Evolutionary conservation across 2,329 filamentous ascomycete species (phyloP), one percentile per base, ranked within the genome.

Genomic region (Herpomyces periplanetae): DNA sequence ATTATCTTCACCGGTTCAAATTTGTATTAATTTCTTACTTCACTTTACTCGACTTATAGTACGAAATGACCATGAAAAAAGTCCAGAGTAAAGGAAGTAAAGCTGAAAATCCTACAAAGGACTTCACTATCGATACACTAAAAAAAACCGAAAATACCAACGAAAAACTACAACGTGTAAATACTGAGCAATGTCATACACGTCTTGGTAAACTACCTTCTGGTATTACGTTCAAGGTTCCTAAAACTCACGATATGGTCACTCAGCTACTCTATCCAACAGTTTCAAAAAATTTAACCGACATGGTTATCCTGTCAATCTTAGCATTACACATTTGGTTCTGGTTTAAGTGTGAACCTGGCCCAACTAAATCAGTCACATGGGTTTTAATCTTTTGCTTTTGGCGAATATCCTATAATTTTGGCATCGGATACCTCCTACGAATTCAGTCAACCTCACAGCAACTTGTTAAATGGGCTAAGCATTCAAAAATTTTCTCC

Each of bases 191-290:
- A n/a, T n/a, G n/a, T n/a, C n/a, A n/a, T n/a, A n/a, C n/a, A n/a
- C n/a, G n/a, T n/a, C n/a, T n/a, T n/a, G n/a, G n/a, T n/a, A n/a
- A n/a, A n/a, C n/a, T n/a, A n/a, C n/a, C n/a, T n/a, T n/a, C n/a
- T n/a, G n/a, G n/a, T n/a, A n/a, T n/a, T n/a, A n/a, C n/a, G n/a
- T 96, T 96, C 36, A 63, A 69, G 23, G 80, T 96, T 21, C 80
- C 80, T 18, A 61, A 69, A 25, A 96, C 80, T 22, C 71, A 88
- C 47, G 80, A 96, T 42, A 91, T 96, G 80, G 75, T 96, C 30
- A 85, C 75, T 19, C 80, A 91, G 42, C 52, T 96, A 21, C 56
- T 96, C 30, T 80, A 84, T 31, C 80, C 80, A 19, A 65, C 64
- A 28, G 64, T 91, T 35, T 71, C 80, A 20, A 96, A 96, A 47